These are phyloP conservation scores for Phytophthora pinifolia DNA, from an alignment of 352 stramenopile species.

Conservation along the genomic window DNA sequence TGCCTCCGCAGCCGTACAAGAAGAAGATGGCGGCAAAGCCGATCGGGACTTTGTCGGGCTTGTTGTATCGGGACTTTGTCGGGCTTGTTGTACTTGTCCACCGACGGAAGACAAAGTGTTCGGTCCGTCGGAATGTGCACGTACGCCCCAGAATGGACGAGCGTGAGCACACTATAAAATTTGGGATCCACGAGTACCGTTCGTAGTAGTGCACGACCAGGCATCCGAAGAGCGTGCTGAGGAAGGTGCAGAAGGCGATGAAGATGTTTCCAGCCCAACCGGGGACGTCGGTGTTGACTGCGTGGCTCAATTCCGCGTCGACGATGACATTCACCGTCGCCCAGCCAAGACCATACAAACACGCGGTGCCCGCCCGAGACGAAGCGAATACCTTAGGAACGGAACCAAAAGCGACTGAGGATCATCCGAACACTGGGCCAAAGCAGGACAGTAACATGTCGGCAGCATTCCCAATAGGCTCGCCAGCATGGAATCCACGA, in stretches of 20 bases:
- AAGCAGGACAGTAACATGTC: constrained; percentile 20
- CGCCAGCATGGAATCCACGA: constrained; percentile 26
- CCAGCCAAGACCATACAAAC: constrained; percentile 37
- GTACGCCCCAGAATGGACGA: constrained; percentile 39
- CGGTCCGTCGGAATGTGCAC: constrained; percentile 43
- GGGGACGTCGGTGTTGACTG: constrained; percentile 37
- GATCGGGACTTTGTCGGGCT: constrained; percentile 29
- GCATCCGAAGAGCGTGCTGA: constrained; percentile 47
- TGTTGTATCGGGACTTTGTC: constrained; percentile 38
- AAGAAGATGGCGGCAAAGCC: constrained; percentile 43
- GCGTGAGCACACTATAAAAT: constrained; percentile 41
- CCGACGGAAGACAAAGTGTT: constrained; percentile 42
- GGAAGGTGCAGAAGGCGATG: constrained; percentile 42
- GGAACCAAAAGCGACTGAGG: constrained; percentile 27
- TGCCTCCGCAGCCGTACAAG: constrained; percentile 22
- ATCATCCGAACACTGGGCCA: constrained; percentile 23
- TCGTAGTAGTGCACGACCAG: constrained; percentile 51
- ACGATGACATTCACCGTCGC: constrained; percentile 48
- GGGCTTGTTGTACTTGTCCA: constrained; percentile 28
- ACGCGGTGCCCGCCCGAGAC: constrained; percentile 24
- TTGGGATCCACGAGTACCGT: constrained; percentile 45
- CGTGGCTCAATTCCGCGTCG: constrained; percentile 38
- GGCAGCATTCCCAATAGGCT: constrained; percentile 21
- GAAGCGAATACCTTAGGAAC: constrained; percentile 18
- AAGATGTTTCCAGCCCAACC: constrained; percentile 45